Base-by-base conservation (phyloP, 1,139 yeast genomes). In the Komagataea norvegica region DNA sequence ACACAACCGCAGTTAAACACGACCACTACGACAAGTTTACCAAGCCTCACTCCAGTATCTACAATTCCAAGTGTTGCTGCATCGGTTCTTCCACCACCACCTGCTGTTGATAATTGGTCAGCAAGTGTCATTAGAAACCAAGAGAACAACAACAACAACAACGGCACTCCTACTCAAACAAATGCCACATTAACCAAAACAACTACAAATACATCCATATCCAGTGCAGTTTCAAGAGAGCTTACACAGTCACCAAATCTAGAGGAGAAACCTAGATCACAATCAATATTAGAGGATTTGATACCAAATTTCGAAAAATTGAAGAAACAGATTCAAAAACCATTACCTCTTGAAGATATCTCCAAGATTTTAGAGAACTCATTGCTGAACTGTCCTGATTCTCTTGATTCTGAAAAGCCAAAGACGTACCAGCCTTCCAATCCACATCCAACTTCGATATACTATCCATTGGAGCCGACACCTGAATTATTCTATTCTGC, bases 371-470 rank as follows among this genome's bases (percentile, higher is more conserved):
- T 89, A 48, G 95, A 88, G 57, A 72, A 64, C 3, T 88, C 96
- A 2, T 70, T 86, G 45, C 67, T 86, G 51, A 83, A 85, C 54
- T 87, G 96, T 59, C 98, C 99, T 0, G 97, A 91, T 60, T 86
- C 96, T 2, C 73, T 79, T 45, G 93, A 89, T 57, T 83, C 95
- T 2, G 96, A 91, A 53, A 78, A 76, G 48, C 96, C 97, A 21
- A 72, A 80, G 46, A 77, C 76, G 46, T 89, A 89, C 59, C 76
- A 72, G 45, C 95, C 96, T n/a, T 63, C 65, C 17, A 77, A 79
- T 48, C 94, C 94, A 35, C 95, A 84, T 56, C 95, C 96, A 13
- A 86, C 95, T 5, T 86, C 93, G 33, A 75, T 86, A 17, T 87
- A 82, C 60, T 91, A 88, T 62, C 98, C 99, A 4, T 91, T 81